phyloP scores from a whole-genome alignment of 352 stramenopile species.

The Phytophthora multivora region DNA sequence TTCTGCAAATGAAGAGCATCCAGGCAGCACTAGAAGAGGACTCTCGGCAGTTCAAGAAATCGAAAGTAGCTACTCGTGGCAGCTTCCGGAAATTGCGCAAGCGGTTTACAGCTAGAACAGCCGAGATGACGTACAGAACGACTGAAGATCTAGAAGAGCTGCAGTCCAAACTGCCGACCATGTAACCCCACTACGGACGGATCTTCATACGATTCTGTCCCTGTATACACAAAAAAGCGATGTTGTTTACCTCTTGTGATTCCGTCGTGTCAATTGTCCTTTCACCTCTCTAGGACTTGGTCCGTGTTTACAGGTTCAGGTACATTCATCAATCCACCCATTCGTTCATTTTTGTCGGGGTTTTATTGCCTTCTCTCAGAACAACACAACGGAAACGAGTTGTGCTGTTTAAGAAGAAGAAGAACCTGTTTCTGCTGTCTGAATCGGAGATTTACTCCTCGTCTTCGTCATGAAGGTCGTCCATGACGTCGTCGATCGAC shows the following conservation, averaged over 20 bases:
- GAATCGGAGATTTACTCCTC: conserved; percentile 28
- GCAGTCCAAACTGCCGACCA: conserved; percentile 41
- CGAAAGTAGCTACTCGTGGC: conserved; percentile 54
- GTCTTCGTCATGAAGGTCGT: conserved; percentile 33
- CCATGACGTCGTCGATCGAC: conserved; percentile 18
- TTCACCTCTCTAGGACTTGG: neutral
- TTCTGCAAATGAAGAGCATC: conserved; percentile 56
- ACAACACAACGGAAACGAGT: conserved; percentile 1
- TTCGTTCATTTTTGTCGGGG: conserved; percentile 24
- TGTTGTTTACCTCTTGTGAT: conserved; percentile 15
- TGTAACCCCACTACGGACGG: conserved; percentile 23
- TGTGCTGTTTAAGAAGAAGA: conserved; percentile 1
- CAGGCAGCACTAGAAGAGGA: conserved; percentile 52
- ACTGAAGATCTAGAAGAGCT: conserved; percentile 65
- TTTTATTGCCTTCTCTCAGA: conserved; percentile 26
- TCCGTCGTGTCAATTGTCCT: neutral
- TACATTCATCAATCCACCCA: conserved; percentile 27
- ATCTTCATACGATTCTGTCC: neutral
- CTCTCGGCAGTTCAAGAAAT: conserved; percentile 52
- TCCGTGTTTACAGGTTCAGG: neutral
- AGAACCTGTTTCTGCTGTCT: conserved; percentile 12
- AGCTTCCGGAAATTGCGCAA: conserved; percentile 56
- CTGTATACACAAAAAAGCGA: conserved; percentile 34
- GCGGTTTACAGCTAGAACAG: conserved; percentile 53
- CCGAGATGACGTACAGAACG: conserved; percentile 51